Base-by-base conservation (phyloP, 116 monocot genomes). In the Posidonia oceanica region DNA sequence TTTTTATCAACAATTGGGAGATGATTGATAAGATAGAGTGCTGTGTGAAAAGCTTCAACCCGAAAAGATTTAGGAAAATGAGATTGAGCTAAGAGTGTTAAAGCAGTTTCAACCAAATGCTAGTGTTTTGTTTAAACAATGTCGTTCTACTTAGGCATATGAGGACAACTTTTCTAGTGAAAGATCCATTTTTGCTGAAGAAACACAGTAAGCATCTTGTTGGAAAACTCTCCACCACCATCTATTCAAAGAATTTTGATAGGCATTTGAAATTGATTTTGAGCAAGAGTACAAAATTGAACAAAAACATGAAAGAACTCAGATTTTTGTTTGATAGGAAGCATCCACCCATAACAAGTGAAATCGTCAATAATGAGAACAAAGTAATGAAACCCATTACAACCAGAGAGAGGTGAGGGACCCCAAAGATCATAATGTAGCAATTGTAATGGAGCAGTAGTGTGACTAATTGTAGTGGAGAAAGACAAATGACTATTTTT, bases 121-220 rank as follows among this genome's bases (percentile, higher is more conserved):
- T 5, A 37, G 5, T 44, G 39, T 44, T 71, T 71, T 12, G 59
- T 7, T 41, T 71, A 41, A 40, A 38, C 57, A 17, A 21, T 7
- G 18, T 59, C 71, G 59, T 71, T 59, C 59, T 71, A 18, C 16
- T 44, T 17, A 7, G 16, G 69, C 36, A 21, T 72, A 14, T 64
- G 48, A 1, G 23, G 17, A 21, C 36, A 54, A 2, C 7, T 29
- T 18, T 39, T 16, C 0, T 18, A 38, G 39, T 65, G 65, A 21
- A 65, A 16, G 39, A 65, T 65, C 14, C 39, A 14, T 39, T 7
- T 56, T 18, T 56, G 15, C 4, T 18, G 5, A 15, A 18, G 7
- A 17, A 29, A 29, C 29, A 29, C 1, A 29, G 29, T 29, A 29
- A 29, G 29, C 29, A 29, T 29, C 29, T 0, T 29, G 29, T 29